Evolutionary conservation across 2,329 filamentous ascomycete species (phyloP), one percentile per base, ranked within the genome.

Genomic region (Onygena corvina): DNA sequence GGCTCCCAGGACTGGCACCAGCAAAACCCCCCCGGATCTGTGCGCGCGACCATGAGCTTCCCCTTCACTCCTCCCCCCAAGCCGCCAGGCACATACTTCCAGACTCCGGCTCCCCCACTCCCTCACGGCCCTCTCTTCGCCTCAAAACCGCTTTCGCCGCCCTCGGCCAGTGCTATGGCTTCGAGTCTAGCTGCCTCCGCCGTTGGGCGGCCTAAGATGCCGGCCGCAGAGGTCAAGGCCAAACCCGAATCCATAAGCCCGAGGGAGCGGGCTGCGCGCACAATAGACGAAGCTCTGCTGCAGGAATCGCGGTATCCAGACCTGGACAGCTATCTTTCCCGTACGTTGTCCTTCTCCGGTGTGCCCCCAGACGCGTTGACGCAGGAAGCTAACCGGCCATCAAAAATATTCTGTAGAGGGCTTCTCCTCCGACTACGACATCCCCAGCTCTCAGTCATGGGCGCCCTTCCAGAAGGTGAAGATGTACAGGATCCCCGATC

Each of bases 341-440:
- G 88, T 92, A 74, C 75, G 86, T 76, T 48, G 46, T 49, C 33
- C n/a, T 35, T 36, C 11, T 21, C 47, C 8, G 18, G 21, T 12
- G 20, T 23, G 25, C 29, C 27, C 8, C 11, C 44, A 27, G 21
- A 46, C 30, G 42, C 18, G 21, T 23, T 47, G 23, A 6, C 21
- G 21, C 30, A 31, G 46, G 33, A 11, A 2, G 29, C 52, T 53
- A 31, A 54, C 50, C 58, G 34, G 6, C 12, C 12, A 38, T 20
- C n/a, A 38, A 40, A 23, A 14, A 27, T 27, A 25, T 5, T 8
- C n/a, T 25, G 25, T 40, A 93, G 86, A 89, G 71, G 88, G 92
- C 55, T 81, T 84, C 56, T 94, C 89, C 3, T 90, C 86, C 59
- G 88, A 94, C 56, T 96, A 96, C 69, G 87, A 95, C 59, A 71